Evolutionary conservation across 139 green algal genomes (phyloP).

Genomic region (Chlamydomonas sp.): DNA sequence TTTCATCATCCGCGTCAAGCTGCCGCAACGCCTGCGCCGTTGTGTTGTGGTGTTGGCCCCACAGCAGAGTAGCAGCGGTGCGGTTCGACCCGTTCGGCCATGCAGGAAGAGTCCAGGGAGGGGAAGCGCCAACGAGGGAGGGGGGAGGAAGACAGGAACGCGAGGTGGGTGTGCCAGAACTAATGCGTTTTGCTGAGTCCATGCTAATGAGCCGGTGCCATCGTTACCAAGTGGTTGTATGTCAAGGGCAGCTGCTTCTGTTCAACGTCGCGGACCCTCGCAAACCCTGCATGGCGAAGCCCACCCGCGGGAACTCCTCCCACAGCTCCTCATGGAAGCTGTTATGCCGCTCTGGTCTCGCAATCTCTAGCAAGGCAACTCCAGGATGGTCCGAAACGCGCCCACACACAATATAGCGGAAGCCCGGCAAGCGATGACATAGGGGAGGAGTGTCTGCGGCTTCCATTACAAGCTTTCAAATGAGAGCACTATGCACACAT

Average conservation of each 20-base stretch:
- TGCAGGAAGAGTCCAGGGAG: too few relatives aligned
- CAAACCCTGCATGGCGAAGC: background rate
- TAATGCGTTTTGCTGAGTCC: background rate
- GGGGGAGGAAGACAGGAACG: too few relatives aligned
- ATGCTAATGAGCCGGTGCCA: too few relatives aligned
- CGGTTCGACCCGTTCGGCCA: background rate
- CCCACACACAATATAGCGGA: background rate
- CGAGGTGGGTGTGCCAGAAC: background rate
- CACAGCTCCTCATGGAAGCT: slow-evolving; percentile 22
- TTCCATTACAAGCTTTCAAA: too few relatives aligned
- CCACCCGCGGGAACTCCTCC: slow-evolving; percentile 21
- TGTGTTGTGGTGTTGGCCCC: background rate
- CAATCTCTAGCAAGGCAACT: slow-evolving; percentile 9
- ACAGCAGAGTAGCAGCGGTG: background rate
- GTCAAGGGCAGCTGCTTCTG: background rate
- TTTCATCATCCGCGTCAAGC: background rate
- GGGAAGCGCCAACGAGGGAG: too few relatives aligned
- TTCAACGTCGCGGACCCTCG: background rate
- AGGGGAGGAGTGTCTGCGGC: background rate
- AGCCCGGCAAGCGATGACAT: background rate
- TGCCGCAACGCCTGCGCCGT: background rate
- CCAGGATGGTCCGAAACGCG: background rate
- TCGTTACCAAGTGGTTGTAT: too few relatives aligned
- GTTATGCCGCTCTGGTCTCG: slow-evolving; percentile 8
- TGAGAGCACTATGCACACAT: too few relatives aligned